Base-by-base conservation (phyloP, 1,284 basidiomycete genomes). In the Microbotryomycetes sp. region DNA sequence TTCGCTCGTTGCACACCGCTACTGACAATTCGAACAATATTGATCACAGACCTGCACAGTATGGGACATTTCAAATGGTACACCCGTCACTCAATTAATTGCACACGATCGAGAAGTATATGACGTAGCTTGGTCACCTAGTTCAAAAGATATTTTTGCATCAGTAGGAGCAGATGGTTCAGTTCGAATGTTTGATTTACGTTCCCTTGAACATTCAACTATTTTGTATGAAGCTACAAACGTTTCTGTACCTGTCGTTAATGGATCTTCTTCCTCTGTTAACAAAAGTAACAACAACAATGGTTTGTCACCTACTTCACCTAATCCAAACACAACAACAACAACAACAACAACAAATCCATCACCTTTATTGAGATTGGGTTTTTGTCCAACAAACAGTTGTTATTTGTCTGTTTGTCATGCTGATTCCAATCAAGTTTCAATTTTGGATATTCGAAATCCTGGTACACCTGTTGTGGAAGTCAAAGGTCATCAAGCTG, bases 151-250 rank as follows among this genome's bases (percentile, higher is more conserved):
- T 75, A 93, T 97, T 67, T 99, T 99, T 76, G 93, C 97, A 32
- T 94, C 91, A 16, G 96, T 98, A 23, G 96, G 96, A 26, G 96
- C 94, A 15, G 96, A 99, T 74, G 96, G 96, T 14, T 92, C 88
- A 62, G 80, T 98, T 42, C 88, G 96, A 53, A 93, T 96, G 7
- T 99, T 98, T 74, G 96, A 99, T 76, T 79, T 98, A 59, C 86
- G 96, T 45, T 90, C 88, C 70, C 81, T 98, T 50, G 96, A 98
- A 75, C 96, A 98, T 77, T 97, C 92, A 7, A 99, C 96, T 3
- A 99, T 98, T 71, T 82, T 98, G 50, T 99, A 97, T 76, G 96
- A 98, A 79, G 92, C 92, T 0, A 86, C 90, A 2, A 70, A 72
- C 0, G 72, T 75, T 7, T 47, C 71, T 16, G n/a, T n/a, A n/a